A percentile compares a stretch with the other conserved stretches of the same genome.
phyloP scores from a whole-genome alignment of 306 rosid species.

The Vigna angularis region DNA sequence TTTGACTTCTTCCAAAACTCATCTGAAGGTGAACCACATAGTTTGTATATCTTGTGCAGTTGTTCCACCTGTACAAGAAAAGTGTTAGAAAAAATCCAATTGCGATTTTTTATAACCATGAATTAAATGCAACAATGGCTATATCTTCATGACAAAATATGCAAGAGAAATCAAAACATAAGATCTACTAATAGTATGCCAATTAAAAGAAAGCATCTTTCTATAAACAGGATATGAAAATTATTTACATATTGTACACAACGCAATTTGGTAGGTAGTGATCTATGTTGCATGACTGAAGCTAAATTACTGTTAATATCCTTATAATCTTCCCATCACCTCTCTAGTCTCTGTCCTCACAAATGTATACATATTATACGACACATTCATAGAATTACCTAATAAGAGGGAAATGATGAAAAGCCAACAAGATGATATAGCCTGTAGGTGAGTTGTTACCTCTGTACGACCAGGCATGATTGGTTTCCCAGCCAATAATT shows the following conservation, averaged over 20 bases:
- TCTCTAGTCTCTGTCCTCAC: background rate
- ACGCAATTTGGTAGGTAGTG: constrained; percentile 15
- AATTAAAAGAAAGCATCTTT: background rate
- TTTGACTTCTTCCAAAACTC: constrained; percentile 88
- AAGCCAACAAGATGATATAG: constrained; percentile 35
- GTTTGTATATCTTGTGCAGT: constrained; percentile 92
- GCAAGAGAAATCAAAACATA: constrained; percentile 12
- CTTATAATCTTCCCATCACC: constrained; percentile 7
- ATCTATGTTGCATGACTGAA: constrained; percentile 7
- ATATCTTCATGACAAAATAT: constrained; percentile 27
- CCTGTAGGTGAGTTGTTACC: constrained; percentile 55
- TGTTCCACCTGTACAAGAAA: constrained; percentile 81
- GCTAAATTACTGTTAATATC: constrained; percentile 19
- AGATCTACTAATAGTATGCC: background rate
- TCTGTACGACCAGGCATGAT: constrained; percentile 99
- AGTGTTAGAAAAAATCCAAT: constrained; percentile 32
- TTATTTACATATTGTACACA: constrained; percentile 11
- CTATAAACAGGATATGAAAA: background rate
- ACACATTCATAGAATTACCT: constrained; percentile 29
- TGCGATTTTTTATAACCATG: constrained; percentile 15
- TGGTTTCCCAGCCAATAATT: constrained; percentile 92
- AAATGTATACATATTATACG: constrained; percentile 22
- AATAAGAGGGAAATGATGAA: constrained; percentile 27
- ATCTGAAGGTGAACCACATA: constrained; percentile 96
- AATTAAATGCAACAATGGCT: constrained; percentile 10